Conservation (phyloP, 2,329 filamentous ascomycete species). For the Aureobasidium lini region DNA sequence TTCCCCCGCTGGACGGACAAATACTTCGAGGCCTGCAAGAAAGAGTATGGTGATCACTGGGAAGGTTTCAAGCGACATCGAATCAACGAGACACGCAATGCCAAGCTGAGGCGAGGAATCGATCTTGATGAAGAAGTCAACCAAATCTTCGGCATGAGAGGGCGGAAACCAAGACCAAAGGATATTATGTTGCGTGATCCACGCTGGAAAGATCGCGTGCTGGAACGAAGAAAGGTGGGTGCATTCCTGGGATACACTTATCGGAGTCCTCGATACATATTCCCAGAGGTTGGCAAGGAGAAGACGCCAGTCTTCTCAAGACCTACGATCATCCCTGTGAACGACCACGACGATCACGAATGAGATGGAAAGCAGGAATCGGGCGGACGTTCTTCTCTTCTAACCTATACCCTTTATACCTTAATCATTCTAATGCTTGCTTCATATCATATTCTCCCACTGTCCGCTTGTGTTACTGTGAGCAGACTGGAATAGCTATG, state of each 20-base stretch:
- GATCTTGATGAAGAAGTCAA: constrained; percentile 4
- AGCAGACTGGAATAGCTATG: background rate
- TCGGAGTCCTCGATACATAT: constrained; percentile 30
- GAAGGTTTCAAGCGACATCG: constrained; percentile 25
- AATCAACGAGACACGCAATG: constrained; percentile 21
- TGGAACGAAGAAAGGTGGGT: constrained; percentile 71
- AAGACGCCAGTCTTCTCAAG: background rate
- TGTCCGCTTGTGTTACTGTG: background rate
- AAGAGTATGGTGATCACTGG: constrained; percentile 24
- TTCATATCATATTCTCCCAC: background rate
- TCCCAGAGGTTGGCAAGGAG: constrained; percentile 1
- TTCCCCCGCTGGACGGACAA: constrained; percentile 24
- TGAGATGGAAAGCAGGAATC: background rate
- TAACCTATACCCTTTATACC: background rate
- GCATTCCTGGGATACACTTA: constrained; percentile 91
- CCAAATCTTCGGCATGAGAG: constrained; percentile 34
- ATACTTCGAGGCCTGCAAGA: constrained; percentile 25
- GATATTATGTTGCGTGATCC: constrained; percentile 77
- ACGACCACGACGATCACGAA: background rate
- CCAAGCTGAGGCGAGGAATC: constrained; percentile 7
- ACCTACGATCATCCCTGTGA: constrained; percentile 12
- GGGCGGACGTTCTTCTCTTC: background rate
- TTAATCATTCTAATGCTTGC: background rate
- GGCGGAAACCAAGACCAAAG: constrained; percentile 68
- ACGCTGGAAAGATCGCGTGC: constrained; percentile 55